Evolutionary conservation across 2,329 filamentous ascomycete species (phyloP).

Genomic region (Xylaria sp.): DNA sequence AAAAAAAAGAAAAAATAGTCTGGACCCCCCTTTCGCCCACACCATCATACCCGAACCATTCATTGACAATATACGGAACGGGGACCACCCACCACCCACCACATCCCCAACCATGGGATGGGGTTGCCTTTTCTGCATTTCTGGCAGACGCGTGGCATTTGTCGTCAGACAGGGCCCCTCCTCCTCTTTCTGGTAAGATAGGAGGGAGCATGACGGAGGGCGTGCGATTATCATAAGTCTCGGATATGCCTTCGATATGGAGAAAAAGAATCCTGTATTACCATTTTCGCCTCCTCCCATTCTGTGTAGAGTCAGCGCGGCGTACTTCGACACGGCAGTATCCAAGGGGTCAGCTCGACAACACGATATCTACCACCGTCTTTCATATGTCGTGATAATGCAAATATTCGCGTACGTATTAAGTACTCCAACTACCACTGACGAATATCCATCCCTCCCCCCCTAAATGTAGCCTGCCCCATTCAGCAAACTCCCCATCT

Average conservation of each 20-base stretch:
- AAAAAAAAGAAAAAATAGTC: not conserved
- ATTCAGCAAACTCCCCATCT: slow-evolving; percentile 9
- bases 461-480: slow-evolving; percentile 7
- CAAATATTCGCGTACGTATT: not conserved
- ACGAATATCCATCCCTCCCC: slow-evolving; percentile 2
- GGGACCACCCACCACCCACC: not conserved
- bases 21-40: slow-evolving; percentile 6
- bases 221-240: not conserved
- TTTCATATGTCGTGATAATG: not conserved
- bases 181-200: not conserved
- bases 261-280: not conserved
- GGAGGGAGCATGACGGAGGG: not conserved
- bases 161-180: slow-evolving; percentile 2
- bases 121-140: slow-evolving; percentile 11
- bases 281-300: not conserved
- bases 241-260: too few relatives aligned
- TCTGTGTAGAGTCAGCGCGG: not conserved
- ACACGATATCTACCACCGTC: not conserved
- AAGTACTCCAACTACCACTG: slow-evolving; percentile 3
- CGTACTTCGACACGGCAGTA: not conserved
- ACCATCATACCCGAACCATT: slow-evolving; percentile 1
- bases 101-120: too few relatives aligned
- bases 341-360: not conserved
- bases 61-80: slow-evolving; percentile 5
- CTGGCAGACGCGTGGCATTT: slow-evolving; percentile 19